phyloP scores from a whole-genome alignment of 1,284 basidiomycete species.

The Austroboletus niveus region DNA sequence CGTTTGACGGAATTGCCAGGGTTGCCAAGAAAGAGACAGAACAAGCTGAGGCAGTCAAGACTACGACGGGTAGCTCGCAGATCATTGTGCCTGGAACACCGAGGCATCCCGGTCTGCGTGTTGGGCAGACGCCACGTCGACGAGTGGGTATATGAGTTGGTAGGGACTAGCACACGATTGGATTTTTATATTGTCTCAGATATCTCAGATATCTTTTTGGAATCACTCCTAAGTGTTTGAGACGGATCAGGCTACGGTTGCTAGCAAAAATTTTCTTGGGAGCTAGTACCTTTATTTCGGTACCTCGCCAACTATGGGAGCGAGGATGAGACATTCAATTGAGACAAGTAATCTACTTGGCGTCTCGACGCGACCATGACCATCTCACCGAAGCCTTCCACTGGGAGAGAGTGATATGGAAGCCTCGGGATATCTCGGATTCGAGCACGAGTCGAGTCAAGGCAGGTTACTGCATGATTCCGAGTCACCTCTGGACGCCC shows the following conservation, averaged over 20 bases:
- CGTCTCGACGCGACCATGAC: conserved; percentile 11
- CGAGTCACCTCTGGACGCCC: conserved; percentile 38
- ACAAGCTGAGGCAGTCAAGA: conserved; percentile 59
- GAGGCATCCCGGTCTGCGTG: conserved; percentile 64
- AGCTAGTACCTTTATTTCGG: conserved; percentile 4
- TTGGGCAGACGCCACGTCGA: conserved; percentile 63
- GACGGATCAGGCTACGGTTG: not conserved
- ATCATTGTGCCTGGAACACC: conserved; percentile 83
- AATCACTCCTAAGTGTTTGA: not conserved
- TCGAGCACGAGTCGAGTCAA: conserved; percentile 18
- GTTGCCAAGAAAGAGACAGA: conserved; percentile 64
- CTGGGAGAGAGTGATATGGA: conserved; percentile 18
- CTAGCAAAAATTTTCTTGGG: conserved; percentile 9
- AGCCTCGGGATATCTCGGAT: conserved; percentile 6
- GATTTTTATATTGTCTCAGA: not conserved
- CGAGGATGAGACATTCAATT: not conserved
- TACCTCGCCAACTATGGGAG: not conserved
- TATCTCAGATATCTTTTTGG: not conserved
- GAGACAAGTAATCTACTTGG: not conserved
- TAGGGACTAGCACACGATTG: not conserved
- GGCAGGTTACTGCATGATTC: conserved; percentile 28
- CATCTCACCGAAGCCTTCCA: not conserved
- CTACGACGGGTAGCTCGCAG: conserved; percentile 57
- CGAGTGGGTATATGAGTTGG: conserved; percentile 43
- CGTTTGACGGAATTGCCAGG: conserved; percentile 37